Evolutionary conservation across 2,329 filamentous ascomycete species (phyloP).

Genomic region (Claviceps spartinae): DNA sequence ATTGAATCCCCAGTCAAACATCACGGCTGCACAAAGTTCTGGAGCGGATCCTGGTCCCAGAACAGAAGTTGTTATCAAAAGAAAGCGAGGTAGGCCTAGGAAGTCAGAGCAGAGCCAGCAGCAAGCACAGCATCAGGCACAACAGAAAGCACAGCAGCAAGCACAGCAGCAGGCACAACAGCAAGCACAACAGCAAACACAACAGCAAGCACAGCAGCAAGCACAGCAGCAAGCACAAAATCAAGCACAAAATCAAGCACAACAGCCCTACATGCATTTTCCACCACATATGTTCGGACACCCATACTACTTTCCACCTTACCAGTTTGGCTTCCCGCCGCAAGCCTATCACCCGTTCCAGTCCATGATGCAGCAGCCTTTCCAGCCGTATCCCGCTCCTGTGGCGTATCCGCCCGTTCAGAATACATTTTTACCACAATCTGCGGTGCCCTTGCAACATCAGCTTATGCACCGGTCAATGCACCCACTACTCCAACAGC

Average conservation of each 20-base stretch:
- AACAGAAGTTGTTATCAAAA: background rate
- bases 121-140: background rate
- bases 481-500: slow-evolving; percentile 4
- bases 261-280: slow-evolving; percentile 1
- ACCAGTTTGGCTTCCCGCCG: slow-evolving; percentile 2
- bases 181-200: background rate
- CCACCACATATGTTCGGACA: slow-evolving; percentile 2
- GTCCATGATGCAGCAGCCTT: slow-evolving; percentile 3
- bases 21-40: background rate
- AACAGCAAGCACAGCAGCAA: background rate
- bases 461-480: background rate
- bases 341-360: slow-evolving; percentile 5
- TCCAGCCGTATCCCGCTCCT: slow-evolving; percentile 3
- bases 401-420: slow-evolving; percentile 3
- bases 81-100: slow-evolving; percentile 5
- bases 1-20: background rate
- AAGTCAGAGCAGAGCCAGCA: slow-evolving; percentile 3
- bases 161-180: background rate
- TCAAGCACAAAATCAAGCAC: background rate
- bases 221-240: background rate
- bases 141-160: background rate
- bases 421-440: slow-evolving; percentile 1
- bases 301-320: slow-evolving; percentile 2
- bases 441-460: background rate
- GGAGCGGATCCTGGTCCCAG: background rate